A percentile compares a stretch with the other conserved stretches of the same genome.
phyloP scores from a whole-genome alignment of 345 rosid genomes.

The Hevea brasiliensis region DNA sequence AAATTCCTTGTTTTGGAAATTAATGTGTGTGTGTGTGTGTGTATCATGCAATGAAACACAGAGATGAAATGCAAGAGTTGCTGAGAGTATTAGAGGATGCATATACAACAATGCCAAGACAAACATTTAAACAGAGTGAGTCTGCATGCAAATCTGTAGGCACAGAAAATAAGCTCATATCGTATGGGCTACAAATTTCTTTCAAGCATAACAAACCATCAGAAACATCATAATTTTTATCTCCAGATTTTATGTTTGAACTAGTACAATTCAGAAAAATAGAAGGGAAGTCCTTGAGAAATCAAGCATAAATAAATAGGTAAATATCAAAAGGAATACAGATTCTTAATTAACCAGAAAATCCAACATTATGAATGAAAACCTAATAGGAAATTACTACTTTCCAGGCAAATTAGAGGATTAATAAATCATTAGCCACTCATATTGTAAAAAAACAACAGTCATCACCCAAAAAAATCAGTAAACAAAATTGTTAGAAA shows the following conservation, averaged over 20 bases:
- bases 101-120: background rate
- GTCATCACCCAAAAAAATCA: slow-evolving; percentile 2
- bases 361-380: slow-evolving; percentile 7
- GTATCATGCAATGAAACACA: too few species aligned
- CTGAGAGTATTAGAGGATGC: too few species aligned
- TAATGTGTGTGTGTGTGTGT: too few species aligned
- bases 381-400: slow-evolving; percentile 4
- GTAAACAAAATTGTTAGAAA: slow-evolving; percentile 15
- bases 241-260: background rate
- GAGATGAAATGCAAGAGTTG: background rate
- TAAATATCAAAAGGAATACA: background rate
- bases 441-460: background rate
- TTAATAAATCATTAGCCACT: background rate
- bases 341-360: background rate
- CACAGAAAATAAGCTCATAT: background rate
- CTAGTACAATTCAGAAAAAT: background rate
- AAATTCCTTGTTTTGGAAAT: background rate
- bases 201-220: background rate
- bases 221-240: background rate
- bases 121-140: background rate
- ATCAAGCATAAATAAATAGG: background rate
- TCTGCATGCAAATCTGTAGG: background rate
- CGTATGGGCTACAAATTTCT: background rate
- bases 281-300: background rate
- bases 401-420: slow-evolving; percentile 1